Base-by-base conservation (phyloP, 2,329 filamentous ascomycete genomes). In the Scortechinia acanthostroma region DNA sequence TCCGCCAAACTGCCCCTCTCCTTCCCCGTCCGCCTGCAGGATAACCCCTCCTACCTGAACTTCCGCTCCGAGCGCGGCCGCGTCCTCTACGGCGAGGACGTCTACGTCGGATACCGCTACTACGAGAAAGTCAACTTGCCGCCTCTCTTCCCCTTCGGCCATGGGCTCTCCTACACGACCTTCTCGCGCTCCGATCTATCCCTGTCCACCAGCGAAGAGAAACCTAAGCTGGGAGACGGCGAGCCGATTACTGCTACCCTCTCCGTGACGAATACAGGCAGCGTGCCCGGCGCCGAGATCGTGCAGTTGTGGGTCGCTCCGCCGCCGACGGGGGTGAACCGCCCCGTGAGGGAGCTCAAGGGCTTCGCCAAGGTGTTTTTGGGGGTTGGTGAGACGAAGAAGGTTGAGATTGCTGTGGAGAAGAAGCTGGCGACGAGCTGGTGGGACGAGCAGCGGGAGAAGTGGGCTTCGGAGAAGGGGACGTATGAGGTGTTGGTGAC, bases 101-200 rank as follows among this genome's bases (percentile, higher is more conserved):
- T 93, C 42, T 91, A 88, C 59, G 71, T 91, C 28, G 88, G 88
- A 3, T 93, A 93, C 64, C 74, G 86, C 19, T 89, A 82, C 67
- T 93, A 88, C 59, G 87, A 93, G 56, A 82, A 77, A 53, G 71
- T 75, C n/a, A 71, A 80, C 25, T 71, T 79, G 3, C 69, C 72
- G 1, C 77, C 83, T 0, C 73, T 85, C 21, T 93, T 91, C 62
- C 74, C 83, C 47, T 94, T 94, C 58, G 88, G 88, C 13, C 82
- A 89, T 55, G 88, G 88, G 2, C 70, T 93, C 1, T 86, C 83
- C 15, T 93, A 91, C 63, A 90, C 86, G 0, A 78, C 68, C 0
- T 91, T 91, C 58, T 52, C 59, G 6, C 59, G 63, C 45, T 66
- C 59, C 1, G 17, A 16, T 17, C 73, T 75, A 51, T 74, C 69